Evolutionary conservation across 257 asterid genomes (phyloP), one percentile per base, ranked within the genome.

Genomic region (Datura wrightii): DNA sequence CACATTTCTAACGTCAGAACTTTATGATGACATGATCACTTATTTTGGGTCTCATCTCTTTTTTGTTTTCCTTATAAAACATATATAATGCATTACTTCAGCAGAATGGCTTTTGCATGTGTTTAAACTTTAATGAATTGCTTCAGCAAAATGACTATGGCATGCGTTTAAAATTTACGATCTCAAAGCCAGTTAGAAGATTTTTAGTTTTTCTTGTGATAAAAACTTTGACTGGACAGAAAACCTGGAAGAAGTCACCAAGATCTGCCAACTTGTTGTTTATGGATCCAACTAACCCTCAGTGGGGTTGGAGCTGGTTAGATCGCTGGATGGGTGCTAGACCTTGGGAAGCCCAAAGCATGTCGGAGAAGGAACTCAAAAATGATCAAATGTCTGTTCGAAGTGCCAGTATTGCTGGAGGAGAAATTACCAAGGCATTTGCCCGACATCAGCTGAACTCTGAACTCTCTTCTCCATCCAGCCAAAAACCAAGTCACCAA

Each of bases 221-320:
- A 31, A 31, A 89, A 87, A 85, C 6, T 0, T 67, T 72, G 14
- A 10, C 56, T 37, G 76, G 54, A 86, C 98, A 97, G 98, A 97
- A 95, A 93, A 91, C 93, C 6, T 94, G 98, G 99, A 97, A 95
- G 92, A 93, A 94, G 88, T 91, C 98, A 19, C 85, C 92, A 42
- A 93, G 91, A 87, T 78, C 96, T 37, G 84, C 90, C n/a, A 97
- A 91, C 93, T 86, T 95, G 76, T 85, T 94, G 63, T 97, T 95
- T 90, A 95, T 94, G 96, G 99, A 97, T 79, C 99, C 97, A 5
- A 93, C 96, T 3, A 97, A 97, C 87, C 98, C 98, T 80, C 98
- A 95, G 59, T 97, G 99, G 99, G 99, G 99, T 5, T 97, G 99
- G 99, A 97, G 99, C 91, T 97, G 99, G 98, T 80, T 97, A 72